Evolutionary conservation across 495 filamentous ascomycete species (phyloP), one percentile per base, ranked within the genome.

Genomic region (Aspergillus homomorphus): DNA sequence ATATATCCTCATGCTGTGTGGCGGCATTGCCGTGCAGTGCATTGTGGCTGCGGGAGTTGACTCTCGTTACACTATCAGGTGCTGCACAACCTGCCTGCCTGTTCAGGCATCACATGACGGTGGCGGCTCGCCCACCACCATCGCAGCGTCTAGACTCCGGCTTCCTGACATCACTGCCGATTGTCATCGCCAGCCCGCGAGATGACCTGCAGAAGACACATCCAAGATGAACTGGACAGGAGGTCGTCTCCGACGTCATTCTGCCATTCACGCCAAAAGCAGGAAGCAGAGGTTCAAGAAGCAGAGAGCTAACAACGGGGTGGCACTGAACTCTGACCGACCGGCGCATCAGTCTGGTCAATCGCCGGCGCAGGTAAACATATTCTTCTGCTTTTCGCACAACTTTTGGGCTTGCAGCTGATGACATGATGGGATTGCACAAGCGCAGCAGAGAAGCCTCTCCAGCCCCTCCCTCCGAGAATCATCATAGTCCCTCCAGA

Each of bases 211-310:
- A 38, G 2, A 12, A 5, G 15, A 2, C 15, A 5, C 33, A 38
- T 38, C 4, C 22, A 60, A 26, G 0, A 79, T 78, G 77, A 78
- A 79, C 51, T 78, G 77, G 77, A 77, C 73, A 45, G 75, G 76
- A 62, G 75, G 77, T 30, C 74, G 72, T 44, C 64, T 79, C 41
- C 69, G 66, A 33, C 74, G 75, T 21, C 70, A 76, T 53, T 70
- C 73, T 2, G 63, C 59, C 44, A 67, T 62, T 26, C 63, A 69
- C 41, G 65, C 59, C 26, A 71, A 68, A 49, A 24, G 53, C 28
- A 72, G 71, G 50, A 71, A 64, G 38, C 69, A 67, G 44, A 66
- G 63, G 23, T 71, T 72, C 51, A 63, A 62, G 30, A 73, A 64
- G 30, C 60, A 67, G 4, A 62, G 30, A 53, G 15, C 6, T 6